Conservation (phyloP, 352 stramenopile genomes). For the Phytopythium vexans region DNA sequence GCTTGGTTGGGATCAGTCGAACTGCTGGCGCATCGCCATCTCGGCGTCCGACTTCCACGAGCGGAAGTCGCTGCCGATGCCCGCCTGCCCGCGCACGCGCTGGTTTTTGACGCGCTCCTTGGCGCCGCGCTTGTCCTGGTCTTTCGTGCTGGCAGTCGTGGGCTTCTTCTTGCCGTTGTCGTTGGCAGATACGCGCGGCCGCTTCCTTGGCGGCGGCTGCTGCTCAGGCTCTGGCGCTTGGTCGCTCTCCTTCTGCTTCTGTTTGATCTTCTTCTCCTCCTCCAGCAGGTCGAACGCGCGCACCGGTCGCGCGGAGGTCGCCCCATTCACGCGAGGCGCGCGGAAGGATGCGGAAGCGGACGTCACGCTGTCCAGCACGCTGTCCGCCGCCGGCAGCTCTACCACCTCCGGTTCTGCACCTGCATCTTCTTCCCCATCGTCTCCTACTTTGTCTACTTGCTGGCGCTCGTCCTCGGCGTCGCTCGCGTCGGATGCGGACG, state of each 20-base stretch:
- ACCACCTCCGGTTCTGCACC: not conserved
- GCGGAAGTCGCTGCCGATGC: conserved; percentile 74
- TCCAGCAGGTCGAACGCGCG: conserved; percentile 30
- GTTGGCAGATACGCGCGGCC: not conserved
- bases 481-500: conserved; percentile 24
- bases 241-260: conserved; percentile 10
- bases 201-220: conserved; percentile 15
- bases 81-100: conserved; percentile 62
- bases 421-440: not conserved
- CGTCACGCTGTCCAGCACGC: conserved; percentile 32
- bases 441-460: not conserved
- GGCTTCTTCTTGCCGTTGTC: conserved; percentile 2
- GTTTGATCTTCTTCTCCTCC: conserved; percentile 14
- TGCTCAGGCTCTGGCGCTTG: not conserved
- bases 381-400: conserved; percentile 39
- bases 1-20: conserved; percentile 28
- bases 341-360: conserved; percentile 36
- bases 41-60: conserved; percentile 78
- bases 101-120: conserved; percentile 80
- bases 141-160: conserved; percentile 8
- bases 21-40: conserved; percentile 78
- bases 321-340: conserved; percentile 16
- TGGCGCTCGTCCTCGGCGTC: conserved; percentile 16
- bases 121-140: conserved; percentile 34
- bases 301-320: conserved; percentile 8